Evolutionary conservation across 768 basidiomycete genomes (phyloP), one percentile per base, ranked within the genome.

Genomic region (Dendrothele bispora): DNA sequence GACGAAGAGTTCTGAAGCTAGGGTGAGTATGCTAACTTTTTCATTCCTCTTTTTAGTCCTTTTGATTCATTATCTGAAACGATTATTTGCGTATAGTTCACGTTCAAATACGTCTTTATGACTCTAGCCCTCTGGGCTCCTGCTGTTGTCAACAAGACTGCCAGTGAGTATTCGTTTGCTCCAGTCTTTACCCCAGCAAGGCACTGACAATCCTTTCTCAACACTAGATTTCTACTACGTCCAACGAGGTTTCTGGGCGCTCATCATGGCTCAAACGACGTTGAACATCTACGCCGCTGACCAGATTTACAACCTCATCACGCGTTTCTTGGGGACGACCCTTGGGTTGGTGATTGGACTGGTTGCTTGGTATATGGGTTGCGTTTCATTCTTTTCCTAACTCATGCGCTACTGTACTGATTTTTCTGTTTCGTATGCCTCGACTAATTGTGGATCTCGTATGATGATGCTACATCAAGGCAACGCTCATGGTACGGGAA

Each of bases 251-350:
- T 43, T 80, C 4, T 82, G 75, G 79, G 78, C 78, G 4, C 61
- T 82, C 39, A 79, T 83, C 56, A 82, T 81, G 77, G 74, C 78
- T 0, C 82, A 83, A 54, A 81, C 77, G 1, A 79, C 76, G 12
- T 49, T 82, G 43, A 79, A 75, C 38, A 71, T 82, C 28, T 82
- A 74, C 54, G 71, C 74, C 3, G 78, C 79, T 7, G 80, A 84
- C 58, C 82, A 83, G 57, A 70, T 83, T 5, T 74, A 58, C 61
- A 75, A 75, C 29, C 77, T 78, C 53, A 48, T 78, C 30, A 55
- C 72, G 2, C 73, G 79, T 6, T 46, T 80, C 3, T 49, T 59
- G 3, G 80, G 78, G 1, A 82, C 80, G 1, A 57, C 76, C 36
- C 28, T 71, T 5, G 75, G 75, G 3, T 62, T 71, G 2, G 49